Evolutionary conservation across 2,329 filamentous ascomycete species (phyloP).

Genomic region (Aspergillus amoenus): DNA sequence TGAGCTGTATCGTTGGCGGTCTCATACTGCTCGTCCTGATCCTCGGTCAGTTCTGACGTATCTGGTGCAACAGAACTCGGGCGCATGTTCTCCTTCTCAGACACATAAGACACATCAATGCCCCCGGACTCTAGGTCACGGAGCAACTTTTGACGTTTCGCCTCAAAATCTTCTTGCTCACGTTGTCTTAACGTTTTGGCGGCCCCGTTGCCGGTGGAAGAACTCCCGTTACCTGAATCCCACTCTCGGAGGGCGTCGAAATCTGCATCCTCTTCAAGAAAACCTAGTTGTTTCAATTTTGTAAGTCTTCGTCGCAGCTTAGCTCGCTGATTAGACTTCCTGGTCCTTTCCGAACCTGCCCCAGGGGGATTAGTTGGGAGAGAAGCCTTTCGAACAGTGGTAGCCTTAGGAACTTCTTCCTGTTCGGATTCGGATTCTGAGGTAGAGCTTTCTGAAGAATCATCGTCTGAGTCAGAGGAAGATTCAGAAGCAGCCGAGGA

Average conservation of each 20-base stretch:
- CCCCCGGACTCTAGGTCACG: constrained; percentile 53
- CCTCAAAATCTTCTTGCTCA: constrained; percentile 49
- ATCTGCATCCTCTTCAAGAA: constrained; percentile 52
- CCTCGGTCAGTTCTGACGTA: constrained; percentile 5
- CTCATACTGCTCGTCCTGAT: constrained; percentile 14
- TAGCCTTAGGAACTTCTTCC: constrained; percentile 20
- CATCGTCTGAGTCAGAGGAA: constrained; percentile 13
- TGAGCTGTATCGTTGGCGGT: constrained; percentile 12
- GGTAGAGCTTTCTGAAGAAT: constrained; percentile 39
- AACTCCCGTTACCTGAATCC: constrained; percentile 28
- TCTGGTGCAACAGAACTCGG: constrained; percentile 15
- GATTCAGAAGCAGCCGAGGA: constrained; percentile 5
- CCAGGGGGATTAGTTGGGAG: constrained; percentile 43
- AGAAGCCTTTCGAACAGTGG: constrained; percentile 4
- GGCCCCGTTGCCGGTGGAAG: constrained; percentile 22
- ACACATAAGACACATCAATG: constrained; percentile 45
- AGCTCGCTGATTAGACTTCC: constrained; percentile 56
- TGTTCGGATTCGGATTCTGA: constrained; percentile 28
- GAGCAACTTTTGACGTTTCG: constrained; percentile 52
- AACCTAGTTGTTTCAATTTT: constrained; percentile 54
- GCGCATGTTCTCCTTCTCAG: constrained; percentile 32
- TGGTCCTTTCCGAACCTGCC: constrained; percentile 52
- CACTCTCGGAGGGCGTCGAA: constrained; percentile 48
- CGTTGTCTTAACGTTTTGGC: constrained; percentile 16
- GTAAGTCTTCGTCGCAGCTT: constrained; percentile 51